Base-by-base conservation (phyloP, 768 basidiomycete genomes). In the Leccinum disarticulatum region DNA sequence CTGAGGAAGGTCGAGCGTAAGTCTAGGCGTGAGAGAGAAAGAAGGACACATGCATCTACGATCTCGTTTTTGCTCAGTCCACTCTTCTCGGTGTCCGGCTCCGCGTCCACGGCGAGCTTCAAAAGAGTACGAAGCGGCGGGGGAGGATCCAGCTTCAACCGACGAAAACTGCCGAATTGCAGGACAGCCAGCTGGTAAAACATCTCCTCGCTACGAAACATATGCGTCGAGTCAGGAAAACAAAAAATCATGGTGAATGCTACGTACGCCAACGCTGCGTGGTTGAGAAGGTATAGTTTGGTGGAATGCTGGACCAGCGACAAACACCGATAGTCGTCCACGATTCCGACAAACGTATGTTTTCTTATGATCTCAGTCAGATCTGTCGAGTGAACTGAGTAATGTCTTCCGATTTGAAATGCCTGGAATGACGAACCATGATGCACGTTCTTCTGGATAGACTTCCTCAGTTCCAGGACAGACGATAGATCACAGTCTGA, bases 111-210 rank as follows among this genome's bases (percentile, higher is more conserved):
- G 0, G 94, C 96, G 6, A 98, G 83, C 52, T 83, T 78, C 13
- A 99, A 68, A 54, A 98, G 77, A 11, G 81, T 82, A 2, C 80
- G 81, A 15, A 98, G 70, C 0, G 85, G 76, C 0, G 94, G 93
- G 3, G 95, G 78, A 1, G 96, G 95, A 36, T 95, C 87, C 3
- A 98, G 80, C 61, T 87, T 87, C 54, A 98, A 75, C 22, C 85
- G 81, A 60, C 83, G 81, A 62, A 90, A 83, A 61, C 90, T 83
- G 2, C 95, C 93, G 67, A 99, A 99, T 71, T 98, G 96, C 17
- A 92, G 81, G 28, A 98, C 75, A 2, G 86, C 93, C 7, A 99
- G 82, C 69, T 99, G 97, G 74, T 97, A 98, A 72, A 98, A 96
- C 35, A 97, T 79, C 65, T 97, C 94, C 68, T 97, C 94, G 1